Evolutionary conservation across 768 basidiomycete species (phyloP).

Genomic region (Sarcomyxa edulis): DNA sequence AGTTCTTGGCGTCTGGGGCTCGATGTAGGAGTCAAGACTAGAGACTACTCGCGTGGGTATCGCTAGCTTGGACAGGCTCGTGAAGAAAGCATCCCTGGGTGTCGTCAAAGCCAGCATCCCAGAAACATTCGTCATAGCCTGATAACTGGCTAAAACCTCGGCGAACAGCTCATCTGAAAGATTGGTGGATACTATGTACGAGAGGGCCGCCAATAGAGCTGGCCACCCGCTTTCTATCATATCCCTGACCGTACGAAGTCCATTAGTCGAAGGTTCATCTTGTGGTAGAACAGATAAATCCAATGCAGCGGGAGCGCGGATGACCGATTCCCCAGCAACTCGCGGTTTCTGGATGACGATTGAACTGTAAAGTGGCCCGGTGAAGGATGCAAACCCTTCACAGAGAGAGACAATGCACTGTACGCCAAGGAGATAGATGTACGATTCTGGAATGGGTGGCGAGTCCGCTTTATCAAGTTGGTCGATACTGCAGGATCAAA

Average conservation of each 20-base stretch:
- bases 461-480: slow-evolving; percentile 97
- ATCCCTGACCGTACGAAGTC: slow-evolving; percentile 60
- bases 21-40: slow-evolving; percentile 57
- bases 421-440: slow-evolving; percentile 87
- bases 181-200: slow-evolving; percentile 86
- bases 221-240: slow-evolving; percentile 93
- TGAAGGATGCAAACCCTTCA: slow-evolving; percentile 76
- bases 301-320: slow-evolving; percentile 71
- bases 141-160: slow-evolving; percentile 77
- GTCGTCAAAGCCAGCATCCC: slow-evolving; percentile 86
- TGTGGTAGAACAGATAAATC: slow-evolving; percentile 51
- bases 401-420: slow-evolving; percentile 85
- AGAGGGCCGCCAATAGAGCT: slow-evolving; percentile 82
- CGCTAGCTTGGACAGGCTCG: slow-evolving; percentile 82
- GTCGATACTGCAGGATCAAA: slow-evolving; percentile 67
- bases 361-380: slow-evolving; percentile 69
- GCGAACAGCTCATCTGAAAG: slow-evolving; percentile 90
- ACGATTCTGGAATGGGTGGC: slow-evolving; percentile 88
- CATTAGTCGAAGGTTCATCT: slow-evolving; percentile 43
- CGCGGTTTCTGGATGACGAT: slow-evolving; percentile 64
- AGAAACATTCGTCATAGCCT: slow-evolving; percentile 81
- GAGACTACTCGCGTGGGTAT: slow-evolving; percentile 90
- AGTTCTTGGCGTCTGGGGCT: slow-evolving; percentile 56
- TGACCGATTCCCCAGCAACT: slow-evolving; percentile 53
- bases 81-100: slow-evolving; percentile 91